A percentile compares a stretch with the other conserved stretches of the same genome.
These are phyloP conservation scores for Capsella rubella DNA, from an alignment of 441 rosid genomes.

Conservation along the genomic window DNA sequence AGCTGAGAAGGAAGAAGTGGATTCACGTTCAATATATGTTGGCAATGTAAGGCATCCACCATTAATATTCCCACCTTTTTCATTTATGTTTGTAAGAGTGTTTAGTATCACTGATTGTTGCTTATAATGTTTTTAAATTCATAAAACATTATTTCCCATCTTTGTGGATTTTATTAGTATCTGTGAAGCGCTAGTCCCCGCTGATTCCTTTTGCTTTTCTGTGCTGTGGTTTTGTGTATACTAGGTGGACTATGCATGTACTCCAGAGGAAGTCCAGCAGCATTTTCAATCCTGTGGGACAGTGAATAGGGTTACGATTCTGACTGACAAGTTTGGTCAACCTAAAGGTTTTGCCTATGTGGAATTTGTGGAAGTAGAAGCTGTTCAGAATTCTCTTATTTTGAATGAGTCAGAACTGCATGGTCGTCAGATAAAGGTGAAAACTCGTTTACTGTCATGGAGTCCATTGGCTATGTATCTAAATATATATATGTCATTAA, in stretches of 20 bases:
- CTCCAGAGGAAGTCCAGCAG: slow-evolving; percentile 92
- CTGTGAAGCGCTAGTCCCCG: neutral
- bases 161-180: neutral
- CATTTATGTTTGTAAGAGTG: neutral
- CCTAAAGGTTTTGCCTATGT: slow-evolving; percentile 93
- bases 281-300: slow-evolving; percentile 90
- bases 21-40: slow-evolving; percentile 77
- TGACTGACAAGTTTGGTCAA: slow-evolving; percentile 86
- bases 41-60: slow-evolving; percentile 70
- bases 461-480: neutral
- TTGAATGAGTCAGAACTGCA: slow-evolving; percentile 82
- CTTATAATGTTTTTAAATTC: neutral
- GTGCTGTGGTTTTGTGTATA: slow-evolving; percentile 26
- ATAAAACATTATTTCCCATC: neutral
- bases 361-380: slow-evolving; percentile 80
- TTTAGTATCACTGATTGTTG: slow-evolving; percentile 7
- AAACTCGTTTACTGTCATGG: slow-evolving; percentile 14
- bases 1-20: slow-evolving; percentile 86
- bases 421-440: slow-evolving; percentile 82
- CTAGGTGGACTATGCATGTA: slow-evolving; percentile 81
- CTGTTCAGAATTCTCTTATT: slow-evolving; percentile 71
- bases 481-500: slow-evolving; percentile 21
- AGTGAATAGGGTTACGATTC: slow-evolving; percentile 77
- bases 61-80: slow-evolving; percentile 32
- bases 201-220: neutral